phyloP scores from a whole-genome alignment of 805 yeast species.

The Candida yuanshanica region DNA sequence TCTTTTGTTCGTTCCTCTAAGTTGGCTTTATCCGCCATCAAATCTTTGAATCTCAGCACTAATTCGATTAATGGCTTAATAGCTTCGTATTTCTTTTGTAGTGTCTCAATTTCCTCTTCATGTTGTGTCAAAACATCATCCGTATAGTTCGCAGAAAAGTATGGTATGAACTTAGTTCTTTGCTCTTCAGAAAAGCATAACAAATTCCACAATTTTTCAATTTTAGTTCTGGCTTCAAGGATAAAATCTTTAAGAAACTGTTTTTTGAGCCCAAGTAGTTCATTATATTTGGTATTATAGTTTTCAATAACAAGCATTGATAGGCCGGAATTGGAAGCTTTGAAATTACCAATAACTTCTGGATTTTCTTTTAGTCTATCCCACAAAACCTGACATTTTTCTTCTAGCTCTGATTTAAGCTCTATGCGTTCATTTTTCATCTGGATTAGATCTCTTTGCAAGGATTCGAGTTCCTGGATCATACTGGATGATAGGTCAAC shows the following conservation, averaged over 20 bases:
- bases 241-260: constrained; percentile 66
- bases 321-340: constrained; percentile 37
- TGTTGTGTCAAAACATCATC: constrained; percentile 60
- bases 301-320: constrained; percentile 42
- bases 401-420: constrained; percentile 20
- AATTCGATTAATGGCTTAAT: constrained; percentile 50
- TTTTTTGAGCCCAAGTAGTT: constrained; percentile 55
- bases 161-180: constrained; percentile 38
- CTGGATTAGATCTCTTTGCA: constrained; percentile 9
- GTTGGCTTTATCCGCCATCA: constrained; percentile 54
- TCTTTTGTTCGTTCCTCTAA: constrained; percentile 71
- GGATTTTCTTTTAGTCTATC: constrained; percentile 44
- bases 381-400: constrained; percentile 51
- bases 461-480: constrained; percentile 8
- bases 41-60: constrained; percentile 48
- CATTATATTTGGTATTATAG: constrained; percentile 48
- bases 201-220: constrained; percentile 55
- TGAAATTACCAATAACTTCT: constrained; percentile 36
- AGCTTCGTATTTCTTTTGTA: constrained; percentile 44
- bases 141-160: constrained; percentile 37
- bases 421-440: constrained; percentile 11
- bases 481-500: constrained; percentile 11
- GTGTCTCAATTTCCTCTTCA: constrained; percentile 50
- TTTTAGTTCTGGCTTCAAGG: constrained; percentile 50
- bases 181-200: constrained; percentile 54